These are phyloP conservation scores for Pseudopithomyces maydicus DNA, from an alignment of 2,329 filamentous ascomycete genomes.

Conservation along the genomic window DNA sequence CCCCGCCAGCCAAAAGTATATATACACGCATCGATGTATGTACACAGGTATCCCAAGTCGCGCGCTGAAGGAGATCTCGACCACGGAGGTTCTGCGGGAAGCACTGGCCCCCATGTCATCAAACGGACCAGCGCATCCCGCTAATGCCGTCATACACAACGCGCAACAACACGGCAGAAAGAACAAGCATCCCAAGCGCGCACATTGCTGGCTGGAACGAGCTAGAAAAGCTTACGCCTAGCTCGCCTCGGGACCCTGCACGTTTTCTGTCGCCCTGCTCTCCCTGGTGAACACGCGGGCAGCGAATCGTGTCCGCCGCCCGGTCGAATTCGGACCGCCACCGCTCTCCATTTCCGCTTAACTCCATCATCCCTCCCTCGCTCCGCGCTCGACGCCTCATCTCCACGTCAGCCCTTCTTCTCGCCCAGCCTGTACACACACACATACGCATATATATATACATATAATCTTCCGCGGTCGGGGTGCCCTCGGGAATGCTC, in stretches of 20 bases:
- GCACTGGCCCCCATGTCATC: not conserved
- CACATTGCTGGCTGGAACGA: not conserved
- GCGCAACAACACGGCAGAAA: not conserved
- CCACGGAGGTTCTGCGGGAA: not conserved
- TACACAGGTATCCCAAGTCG: too few relatives aligned
- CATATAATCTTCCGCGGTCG: conserved; percentile 8
- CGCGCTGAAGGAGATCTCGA: not conserved
- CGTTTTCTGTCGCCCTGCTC: too few relatives aligned
- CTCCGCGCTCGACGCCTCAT: not conserved
- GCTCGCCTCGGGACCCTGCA: not conserved
- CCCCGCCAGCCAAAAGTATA: too few relatives aligned
- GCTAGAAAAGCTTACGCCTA: not conserved
- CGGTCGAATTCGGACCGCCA: conserved; percentile 3
- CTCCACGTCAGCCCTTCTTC: conserved; percentile 6
- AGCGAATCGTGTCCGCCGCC: too few relatives aligned
- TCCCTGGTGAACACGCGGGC: too few relatives aligned
- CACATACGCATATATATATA: too few relatives aligned
- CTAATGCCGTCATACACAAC: not conserved
- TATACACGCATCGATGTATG: too few relatives aligned
- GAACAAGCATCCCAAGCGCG: not conserved
- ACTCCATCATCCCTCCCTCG: conserved; percentile 12
- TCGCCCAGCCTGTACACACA: too few relatives aligned
- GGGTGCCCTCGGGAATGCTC: conserved; percentile 12
- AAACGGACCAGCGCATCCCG: not conserved
- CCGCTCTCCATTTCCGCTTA: conserved; percentile 1